A percentile compares a stretch with the other conserved stretches of the same genome.
phyloP scores from a whole-genome alignment of 225 moss, liverwort and hornwort species.

The Pleurozium schreberi region DNA sequence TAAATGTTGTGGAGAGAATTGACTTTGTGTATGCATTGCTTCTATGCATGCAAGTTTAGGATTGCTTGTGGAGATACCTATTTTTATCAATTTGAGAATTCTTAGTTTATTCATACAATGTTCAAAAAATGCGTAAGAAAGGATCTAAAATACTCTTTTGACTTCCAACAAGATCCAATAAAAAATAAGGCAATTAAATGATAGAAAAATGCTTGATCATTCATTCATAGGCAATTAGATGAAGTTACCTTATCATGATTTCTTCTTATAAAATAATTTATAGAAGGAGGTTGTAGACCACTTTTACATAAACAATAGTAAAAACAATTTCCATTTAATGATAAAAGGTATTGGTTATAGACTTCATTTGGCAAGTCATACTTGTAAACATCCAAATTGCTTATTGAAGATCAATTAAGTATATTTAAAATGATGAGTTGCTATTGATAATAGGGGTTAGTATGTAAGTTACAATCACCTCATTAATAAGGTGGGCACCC shows the following conservation, averaged over 20 bases:
- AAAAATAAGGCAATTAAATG: neutral
- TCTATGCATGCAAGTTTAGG: neutral
- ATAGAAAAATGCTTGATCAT: too few relatives aligned
- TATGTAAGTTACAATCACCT: neutral
- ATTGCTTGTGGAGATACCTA: neutral
- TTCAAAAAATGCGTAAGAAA: neutral
- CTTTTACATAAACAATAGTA: neutral
- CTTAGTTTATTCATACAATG: too few relatives aligned
- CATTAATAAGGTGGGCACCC: accelerated
- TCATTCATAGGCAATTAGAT: neutral
- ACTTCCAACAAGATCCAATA: neutral
- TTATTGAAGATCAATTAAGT: neutral
- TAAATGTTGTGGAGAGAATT: neutral
- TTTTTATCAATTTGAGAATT: neutral
- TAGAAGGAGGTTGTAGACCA: accelerated
- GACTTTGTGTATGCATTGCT: accelerated
- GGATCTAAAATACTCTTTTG: accelerated
- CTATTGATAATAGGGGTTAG: accelerated
- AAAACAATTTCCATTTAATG: neutral
- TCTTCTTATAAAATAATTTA: neutral
- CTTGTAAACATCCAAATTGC: neutral
- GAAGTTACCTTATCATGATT: neutral
- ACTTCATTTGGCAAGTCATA: neutral
- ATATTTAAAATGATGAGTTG: neutral
- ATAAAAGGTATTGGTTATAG: neutral